Base-by-base conservation (phyloP, 1,139 yeast genomes). In the Sugiyamaella pinicola region DNA sequence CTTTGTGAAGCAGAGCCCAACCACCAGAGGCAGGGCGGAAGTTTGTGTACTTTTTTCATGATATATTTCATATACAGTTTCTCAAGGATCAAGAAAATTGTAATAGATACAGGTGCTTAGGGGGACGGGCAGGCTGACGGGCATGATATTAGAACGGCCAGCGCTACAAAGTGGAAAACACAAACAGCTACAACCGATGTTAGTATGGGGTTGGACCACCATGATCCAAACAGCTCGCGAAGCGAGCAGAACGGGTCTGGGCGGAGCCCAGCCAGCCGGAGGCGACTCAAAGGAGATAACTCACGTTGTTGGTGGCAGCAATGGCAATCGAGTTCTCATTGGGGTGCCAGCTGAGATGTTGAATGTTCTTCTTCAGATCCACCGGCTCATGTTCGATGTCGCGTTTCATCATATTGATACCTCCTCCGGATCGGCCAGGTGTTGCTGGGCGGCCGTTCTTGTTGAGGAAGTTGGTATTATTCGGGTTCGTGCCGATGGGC, bases 311-410 rank as follows among this genome's bases (percentile, higher is more conserved):
- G 24, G 99, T 95, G 29, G 99, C 99, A 49, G 98, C 99, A 67
- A 95, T 88, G 42, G 99, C 99, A 61, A 95, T 96, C 49, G 95
- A 85, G 74, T 93, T 89, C 74, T 95, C 99, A 65, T 78, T 80
- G 60, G 99, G 99, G 75, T 95, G 99, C 99, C 99, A 95, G 68
- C 98, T 90, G 71, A 90, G 79, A 74, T 93, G 98, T 72, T 93
- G 79, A 60, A 95, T 91, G 72, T 90, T 87, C 79, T 91, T 91
- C 72, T 91, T 90, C 75, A 90, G 93, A 72, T 95, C 98, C 65
- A 91, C 87, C 61, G 84, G 85, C 69, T 88, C 95, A 69, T 85
- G 83, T 65, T 87, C 95, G 64, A 80, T 73, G 55, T 78, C 69
- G 8, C 51, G 49, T 41, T 71, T 63, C 74, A 69, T 64, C 59